phyloP scores from a whole-genome alignment of 148 eudicot species.

The Rhododendron ovatum region DNA sequence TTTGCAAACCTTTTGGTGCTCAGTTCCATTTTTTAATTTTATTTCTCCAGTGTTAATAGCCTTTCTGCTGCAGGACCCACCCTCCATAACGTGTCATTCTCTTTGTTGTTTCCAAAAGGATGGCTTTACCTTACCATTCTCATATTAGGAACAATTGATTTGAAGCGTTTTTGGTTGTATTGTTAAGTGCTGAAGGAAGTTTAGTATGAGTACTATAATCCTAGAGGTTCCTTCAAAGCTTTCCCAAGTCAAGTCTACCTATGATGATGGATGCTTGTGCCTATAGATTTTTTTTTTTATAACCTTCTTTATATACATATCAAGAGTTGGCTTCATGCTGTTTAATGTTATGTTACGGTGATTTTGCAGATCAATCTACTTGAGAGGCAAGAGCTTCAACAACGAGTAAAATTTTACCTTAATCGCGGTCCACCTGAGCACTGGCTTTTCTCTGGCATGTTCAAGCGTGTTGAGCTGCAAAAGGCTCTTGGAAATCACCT shows the following conservation, averaged over 20 bases:
- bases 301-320: neutral
- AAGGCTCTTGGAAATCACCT: conserved; percentile 91
- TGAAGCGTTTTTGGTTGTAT: neutral
- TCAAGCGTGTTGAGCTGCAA: conserved; percentile 84
- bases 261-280: neutral
- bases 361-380: conserved; percentile 71
- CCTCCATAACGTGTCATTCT: neutral
- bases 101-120: neutral
- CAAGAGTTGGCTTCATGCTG: neutral
- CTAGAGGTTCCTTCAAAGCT: neutral
- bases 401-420: conserved; percentile 63
- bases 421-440: conserved; percentile 83
- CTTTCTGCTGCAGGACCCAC: neutral
- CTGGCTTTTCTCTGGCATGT: conserved; percentile 67
- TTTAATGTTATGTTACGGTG: neutral
- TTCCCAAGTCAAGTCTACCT: neutral
- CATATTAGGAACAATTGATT: neutral
- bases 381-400: conserved; percentile 92
- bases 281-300: neutral
- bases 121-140: neutral
- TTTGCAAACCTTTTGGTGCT: neutral
- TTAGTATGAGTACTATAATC: neutral
- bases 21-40: neutral
- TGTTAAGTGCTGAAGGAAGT: neutral
- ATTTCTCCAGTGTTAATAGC: neutral